phyloP scores from a whole-genome alignment of 164 flowering plant species.

The Hamamelis virginiana region DNA sequence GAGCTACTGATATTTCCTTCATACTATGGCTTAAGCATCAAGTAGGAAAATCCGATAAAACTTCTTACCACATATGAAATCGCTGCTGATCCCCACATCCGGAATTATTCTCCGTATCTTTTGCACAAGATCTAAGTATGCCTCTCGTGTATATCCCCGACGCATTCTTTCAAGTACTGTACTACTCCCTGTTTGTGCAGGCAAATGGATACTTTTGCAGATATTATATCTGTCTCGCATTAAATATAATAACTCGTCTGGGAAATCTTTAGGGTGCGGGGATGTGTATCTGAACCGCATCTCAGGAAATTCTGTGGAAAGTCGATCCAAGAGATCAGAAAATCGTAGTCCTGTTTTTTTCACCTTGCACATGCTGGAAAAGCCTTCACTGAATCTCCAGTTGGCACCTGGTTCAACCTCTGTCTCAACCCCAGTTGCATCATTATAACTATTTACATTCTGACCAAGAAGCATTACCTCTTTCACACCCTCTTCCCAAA shows the following conservation, averaged over 20 bases:
- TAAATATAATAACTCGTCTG: slow-evolving; percentile 78
- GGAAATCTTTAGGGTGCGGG: slow-evolving; percentile 97
- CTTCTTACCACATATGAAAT: slow-evolving; percentile 91
- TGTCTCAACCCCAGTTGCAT: slow-evolving; percentile 57
- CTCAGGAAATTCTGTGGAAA: slow-evolving; percentile 83
- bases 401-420: slow-evolving; percentile 57
- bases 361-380: slow-evolving; percentile 80
- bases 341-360: slow-evolving; percentile 81
- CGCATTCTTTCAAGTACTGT: slow-evolving; percentile 89
- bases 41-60: background rate
- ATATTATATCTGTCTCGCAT: slow-evolving; percentile 88
- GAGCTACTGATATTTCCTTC: background rate
- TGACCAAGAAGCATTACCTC: slow-evolving; percentile 96
- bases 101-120: slow-evolving; percentile 77
- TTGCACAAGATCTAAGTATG: slow-evolving; percentile 86
- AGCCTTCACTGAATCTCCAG: slow-evolving; percentile 88
- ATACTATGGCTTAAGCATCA: background rate
- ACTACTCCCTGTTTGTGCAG: slow-evolving; percentile 90
- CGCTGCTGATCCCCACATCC: slow-evolving; percentile 87
- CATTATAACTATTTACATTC: slow-evolving; percentile 97
- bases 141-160: slow-evolving; percentile 86
- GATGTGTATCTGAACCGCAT: slow-evolving; percentile 97
- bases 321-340: slow-evolving; percentile 81
- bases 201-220: slow-evolving; percentile 89
- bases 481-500: slow-evolving; percentile 80